Evolutionary conservation across 192 early-diverging fungal genomes (phyloP).

Genomic region (Coemansia sp.): DNA sequence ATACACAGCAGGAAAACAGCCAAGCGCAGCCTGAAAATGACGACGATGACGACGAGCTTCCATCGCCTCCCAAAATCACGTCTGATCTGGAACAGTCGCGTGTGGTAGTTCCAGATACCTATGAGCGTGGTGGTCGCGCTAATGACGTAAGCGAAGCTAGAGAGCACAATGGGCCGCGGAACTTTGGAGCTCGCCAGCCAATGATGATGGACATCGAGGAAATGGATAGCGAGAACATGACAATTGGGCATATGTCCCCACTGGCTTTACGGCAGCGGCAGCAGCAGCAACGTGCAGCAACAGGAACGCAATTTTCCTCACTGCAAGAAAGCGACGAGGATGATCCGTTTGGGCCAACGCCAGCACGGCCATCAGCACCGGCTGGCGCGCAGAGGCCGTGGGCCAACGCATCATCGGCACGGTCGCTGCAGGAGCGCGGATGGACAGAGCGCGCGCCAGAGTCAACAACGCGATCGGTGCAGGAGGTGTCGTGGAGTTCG

Average conservation of each 20-base stretch:
- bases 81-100: constrained; percentile 26
- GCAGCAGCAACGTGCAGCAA: constrained; percentile 1
- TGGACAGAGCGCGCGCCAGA: not conserved
- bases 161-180: constrained; percentile 7
- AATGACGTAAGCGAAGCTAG: not conserved
- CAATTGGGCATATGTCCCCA: constrained; percentile 49
- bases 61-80: constrained; percentile 33
- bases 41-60: constrained; percentile 40
- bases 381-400: no score
- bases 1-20: not conserved
- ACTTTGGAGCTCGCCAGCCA: constrained; percentile 27
- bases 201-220: constrained; percentile 26
- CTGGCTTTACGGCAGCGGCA: constrained; percentile 33
- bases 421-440: not conserved
- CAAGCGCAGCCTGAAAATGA: constrained; percentile 4
- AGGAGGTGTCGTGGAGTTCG: not conserved
- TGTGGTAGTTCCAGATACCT: constrained; percentile 14
- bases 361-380: constrained; percentile 2
- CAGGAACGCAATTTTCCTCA: constrained; percentile 18
- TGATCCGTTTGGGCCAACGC: constrained; percentile 48
- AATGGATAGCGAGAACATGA: constrained; percentile 46
- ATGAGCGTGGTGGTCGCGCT: not conserved
- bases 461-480: constrained; percentile 6
- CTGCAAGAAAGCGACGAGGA: constrained; percentile 23
- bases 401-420: no score